Conservation (phyloP, 768 basidiomycete genomes). For the Pholiota conissans region DNA sequence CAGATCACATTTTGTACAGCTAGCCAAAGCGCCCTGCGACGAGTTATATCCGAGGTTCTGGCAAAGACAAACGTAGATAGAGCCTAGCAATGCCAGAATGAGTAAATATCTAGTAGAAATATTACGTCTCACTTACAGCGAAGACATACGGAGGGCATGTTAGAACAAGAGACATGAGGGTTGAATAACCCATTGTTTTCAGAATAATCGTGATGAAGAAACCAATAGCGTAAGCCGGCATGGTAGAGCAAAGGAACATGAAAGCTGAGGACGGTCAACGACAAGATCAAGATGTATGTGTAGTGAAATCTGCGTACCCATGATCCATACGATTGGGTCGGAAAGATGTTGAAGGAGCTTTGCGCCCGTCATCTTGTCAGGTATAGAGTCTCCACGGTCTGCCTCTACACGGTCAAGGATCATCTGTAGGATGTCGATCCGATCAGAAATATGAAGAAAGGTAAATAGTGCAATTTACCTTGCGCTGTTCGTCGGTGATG, state of each 20-base stretch:
- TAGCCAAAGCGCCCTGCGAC: slow-evolving; percentile 32
- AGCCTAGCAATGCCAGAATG: slow-evolving; percentile 19
- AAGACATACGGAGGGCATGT: slow-evolving; percentile 16
- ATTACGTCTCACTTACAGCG: slow-evolving; percentile 14
- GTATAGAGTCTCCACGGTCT: slow-evolving; percentile 38
- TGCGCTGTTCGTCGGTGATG: slow-evolving; percentile 34
- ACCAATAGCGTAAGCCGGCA: slow-evolving; percentile 19
- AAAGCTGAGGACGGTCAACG: slow-evolving; percentile 15
- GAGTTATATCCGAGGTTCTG: slow-evolving; percentile 35
- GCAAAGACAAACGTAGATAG: slow-evolving; percentile 32
- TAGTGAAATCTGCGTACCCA: too few species aligned
- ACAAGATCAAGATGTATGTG: too few species aligned
- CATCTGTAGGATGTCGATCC: slow-evolving; percentile 15
- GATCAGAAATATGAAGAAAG: not conserved
- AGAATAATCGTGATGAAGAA: slow-evolving; percentile 21
- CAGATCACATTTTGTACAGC: slow-evolving; percentile 30
- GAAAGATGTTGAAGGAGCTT: slow-evolving; percentile 34
- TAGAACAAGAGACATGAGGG: slow-evolving; percentile 11
- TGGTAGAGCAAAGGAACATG: slow-evolving; percentile 33
- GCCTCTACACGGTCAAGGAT: slow-evolving; percentile 35
- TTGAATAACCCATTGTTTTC: slow-evolving; percentile 15
- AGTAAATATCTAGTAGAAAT: not conserved
- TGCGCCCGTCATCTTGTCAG: slow-evolving; percentile 29
- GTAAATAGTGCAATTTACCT: slow-evolving; percentile 14
- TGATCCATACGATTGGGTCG: slow-evolving; percentile 38